Evolutionary conservation across 441 rosid species (phyloP).

Genomic region (Adansonia rubrostipa): DNA sequence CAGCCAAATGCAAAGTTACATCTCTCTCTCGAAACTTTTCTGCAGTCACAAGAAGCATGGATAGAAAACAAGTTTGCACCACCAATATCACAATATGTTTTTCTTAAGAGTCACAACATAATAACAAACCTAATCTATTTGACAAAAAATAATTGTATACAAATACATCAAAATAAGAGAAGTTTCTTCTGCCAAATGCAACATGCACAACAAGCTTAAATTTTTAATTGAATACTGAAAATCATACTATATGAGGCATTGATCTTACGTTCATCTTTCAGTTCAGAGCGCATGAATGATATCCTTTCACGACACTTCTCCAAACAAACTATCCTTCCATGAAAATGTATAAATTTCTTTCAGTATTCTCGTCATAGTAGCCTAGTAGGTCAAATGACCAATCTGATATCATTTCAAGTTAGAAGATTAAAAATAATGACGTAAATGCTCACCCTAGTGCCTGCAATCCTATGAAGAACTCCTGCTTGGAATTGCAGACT

Average conservation of each 20-base stretch:
- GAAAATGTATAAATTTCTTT: constrained; percentile 29
- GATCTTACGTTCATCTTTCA: constrained; percentile 87
- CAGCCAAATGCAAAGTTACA: constrained; percentile 95
- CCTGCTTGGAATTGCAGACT: constrained; percentile 88
- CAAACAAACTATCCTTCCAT: constrained; percentile 83
- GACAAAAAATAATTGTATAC: neutral
- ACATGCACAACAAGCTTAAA: constrained; percentile 3
- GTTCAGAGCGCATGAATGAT: constrained; percentile 69
- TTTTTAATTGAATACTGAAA: constrained; percentile 16
- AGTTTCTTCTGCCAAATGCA: neutral
- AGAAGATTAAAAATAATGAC: constrained; percentile 1
- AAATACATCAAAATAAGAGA: neutral
- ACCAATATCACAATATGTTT: constrained; percentile 3
- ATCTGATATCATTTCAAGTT: constrained; percentile 3
- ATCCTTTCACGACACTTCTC: constrained; percentile 77
- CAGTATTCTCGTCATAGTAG: constrained; percentile 13
- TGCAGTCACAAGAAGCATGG: constrained; percentile 44
- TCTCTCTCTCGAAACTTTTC: constrained; percentile 84
- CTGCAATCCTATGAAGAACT: constrained; percentile 80
- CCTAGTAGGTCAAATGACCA: constrained; percentile 7
- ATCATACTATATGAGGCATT: constrained; percentile 5
- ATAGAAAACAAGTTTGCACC: constrained; percentile 13
- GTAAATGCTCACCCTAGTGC: constrained; percentile 63
- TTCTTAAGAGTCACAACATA: neutral
- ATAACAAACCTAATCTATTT: neutral